A percentile compares a stretch with the other conserved stretches of the same genome.
phyloP scores from a whole-genome alignment of 176 grass and related monocot species.

The Hordeum marinum region DNA sequence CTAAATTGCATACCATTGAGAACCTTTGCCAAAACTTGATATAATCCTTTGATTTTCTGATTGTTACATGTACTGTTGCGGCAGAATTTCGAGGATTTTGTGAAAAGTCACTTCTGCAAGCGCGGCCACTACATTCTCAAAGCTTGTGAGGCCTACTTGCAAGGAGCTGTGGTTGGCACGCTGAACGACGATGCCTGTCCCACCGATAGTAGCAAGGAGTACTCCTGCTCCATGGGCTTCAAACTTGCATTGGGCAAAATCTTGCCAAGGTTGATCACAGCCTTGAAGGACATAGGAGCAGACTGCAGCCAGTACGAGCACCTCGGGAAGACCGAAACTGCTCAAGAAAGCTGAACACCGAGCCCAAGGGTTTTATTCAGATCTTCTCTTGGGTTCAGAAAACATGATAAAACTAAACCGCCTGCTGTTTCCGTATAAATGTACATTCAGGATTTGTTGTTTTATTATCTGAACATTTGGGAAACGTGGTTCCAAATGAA shows the following conservation, averaged over 20 bases:
- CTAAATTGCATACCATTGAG: background rate
- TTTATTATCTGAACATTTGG: conserved; percentile 50
- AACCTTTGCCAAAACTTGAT: conserved; percentile 3
- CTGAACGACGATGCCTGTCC: conserved; percentile 63
- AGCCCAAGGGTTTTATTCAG: background rate
- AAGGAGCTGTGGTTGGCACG: conserved; percentile 65
- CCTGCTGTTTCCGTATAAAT: conserved; percentile 33
- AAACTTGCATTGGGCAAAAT: conserved; percentile 87
- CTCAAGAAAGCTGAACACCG: conserved; percentile 39
- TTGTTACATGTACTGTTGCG: conserved; percentile 8
- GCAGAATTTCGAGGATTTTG: conserved; percentile 94
- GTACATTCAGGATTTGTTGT: conserved; percentile 45
- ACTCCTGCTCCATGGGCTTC: conserved; percentile 83
- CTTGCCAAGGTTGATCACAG: conserved; percentile 60
- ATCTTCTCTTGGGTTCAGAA: conserved; percentile 23
- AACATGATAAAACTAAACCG: conserved; percentile 30
- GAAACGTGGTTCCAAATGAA: conserved; percentile 42
- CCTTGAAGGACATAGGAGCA: conserved; percentile 55
- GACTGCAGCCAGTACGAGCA: conserved; percentile 69
- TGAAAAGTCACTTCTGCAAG: conserved; percentile 61
- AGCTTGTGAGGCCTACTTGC: conserved; percentile 87
- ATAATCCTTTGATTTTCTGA: background rate
- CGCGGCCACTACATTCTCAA: conserved; percentile 84
- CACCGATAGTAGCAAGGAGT: conserved; percentile 59
- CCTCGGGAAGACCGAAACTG: conserved; percentile 48